Evolutionary conservation across 768 basidiomycete species (phyloP).

Genomic region (Lactarius deliciosus): DNA sequence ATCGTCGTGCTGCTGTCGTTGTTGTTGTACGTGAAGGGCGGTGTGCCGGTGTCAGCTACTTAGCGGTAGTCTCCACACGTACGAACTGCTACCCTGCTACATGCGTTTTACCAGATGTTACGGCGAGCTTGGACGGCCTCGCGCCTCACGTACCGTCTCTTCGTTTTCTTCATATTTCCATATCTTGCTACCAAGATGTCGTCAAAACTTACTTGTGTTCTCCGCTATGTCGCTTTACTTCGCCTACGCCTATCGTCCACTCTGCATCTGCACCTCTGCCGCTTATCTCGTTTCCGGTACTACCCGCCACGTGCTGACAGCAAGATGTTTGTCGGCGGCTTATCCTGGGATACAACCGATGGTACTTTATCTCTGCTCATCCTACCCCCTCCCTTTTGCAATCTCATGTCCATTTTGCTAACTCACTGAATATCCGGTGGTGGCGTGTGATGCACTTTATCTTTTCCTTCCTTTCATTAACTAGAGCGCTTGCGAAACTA

Average conservation of each 20-base stretch:
- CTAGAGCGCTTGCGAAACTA: constrained; percentile 79
- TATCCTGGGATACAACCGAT: constrained; percentile 99
- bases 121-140: constrained; percentile 23
- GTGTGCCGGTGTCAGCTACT: constrained; percentile 18
- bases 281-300: constrained; percentile 27
- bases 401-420: constrained; percentile 39
- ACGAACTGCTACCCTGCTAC: constrained; percentile 18
- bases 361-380: constrained; percentile 58
- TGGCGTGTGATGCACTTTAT: constrained; percentile 28
- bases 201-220: constrained; percentile 28
- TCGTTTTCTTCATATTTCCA: constrained; percentile 8
- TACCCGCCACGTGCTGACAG: constrained; percentile 46
- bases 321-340: constrained; percentile 99
- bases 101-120: constrained; percentile 28
- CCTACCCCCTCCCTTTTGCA: constrained; percentile 27
- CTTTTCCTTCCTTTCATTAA: neutral
- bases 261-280: constrained; percentile 29
- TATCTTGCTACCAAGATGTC: constrained; percentile 29
- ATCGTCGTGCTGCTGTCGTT: neutral
- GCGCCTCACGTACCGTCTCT: constrained; percentile 13
- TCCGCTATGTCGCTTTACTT: constrained; percentile 29
- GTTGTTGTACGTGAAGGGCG: constrained; percentile 5
- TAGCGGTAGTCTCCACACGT: constrained; percentile 27
- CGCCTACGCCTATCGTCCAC: constrained; percentile 23
- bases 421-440: constrained; percentile 45